Evolutionary conservation across 495 filamentous ascomycete species (phyloP), one percentile per base, ranked within the genome.

Genomic region (Xylaria longipes): DNA sequence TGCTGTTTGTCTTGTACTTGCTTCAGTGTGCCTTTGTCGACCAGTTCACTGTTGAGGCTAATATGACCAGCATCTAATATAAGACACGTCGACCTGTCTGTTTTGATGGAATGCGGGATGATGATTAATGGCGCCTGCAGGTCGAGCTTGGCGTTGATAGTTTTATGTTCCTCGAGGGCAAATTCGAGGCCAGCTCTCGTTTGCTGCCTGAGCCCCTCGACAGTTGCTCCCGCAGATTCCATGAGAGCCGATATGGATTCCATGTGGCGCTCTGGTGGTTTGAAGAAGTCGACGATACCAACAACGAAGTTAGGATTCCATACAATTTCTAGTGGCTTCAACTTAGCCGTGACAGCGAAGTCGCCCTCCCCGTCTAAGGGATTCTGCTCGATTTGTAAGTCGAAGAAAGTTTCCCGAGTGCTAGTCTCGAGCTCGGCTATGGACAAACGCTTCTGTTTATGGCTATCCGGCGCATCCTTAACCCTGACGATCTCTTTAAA

Each of bases 11-110:
- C 89, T 79, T 97, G 94, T 33, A 98, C 86, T 45, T 98, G 92
- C 73, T 88, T 91, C 80, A 98, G 88, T 0, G 95, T 96, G 25
- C 91, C 88, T 78, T 94, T 90, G 77, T 98, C 94, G 35, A 98
- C 94, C 17, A 99, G 84, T 75, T 99, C 93, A 80, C 95, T 98
- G 75, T 91, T 94, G 68, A 98, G 89, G 72, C 93, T 97, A 50
- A 94, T 92, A 79, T 98, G 96, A 87, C 96, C 96, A 43, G 96
- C 96, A 82, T 99, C 96, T 33, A 99, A 78, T 70, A 99, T 98
- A 61, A 99, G 82, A 78, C 96, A 98, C 22, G 94, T 90, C 6
- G 93, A 91, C 67, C 85, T 90, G 73, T 91, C 87, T 68, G 90
- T 86, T 2, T 91, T 95, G 73, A 98, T 94, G 73, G 91, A 97